Evolutionary conservation across 2,329 filamentous ascomycete genomes (phyloP), one percentile per base, ranked within the genome.

Genomic region (Thelonectria rubi): DNA sequence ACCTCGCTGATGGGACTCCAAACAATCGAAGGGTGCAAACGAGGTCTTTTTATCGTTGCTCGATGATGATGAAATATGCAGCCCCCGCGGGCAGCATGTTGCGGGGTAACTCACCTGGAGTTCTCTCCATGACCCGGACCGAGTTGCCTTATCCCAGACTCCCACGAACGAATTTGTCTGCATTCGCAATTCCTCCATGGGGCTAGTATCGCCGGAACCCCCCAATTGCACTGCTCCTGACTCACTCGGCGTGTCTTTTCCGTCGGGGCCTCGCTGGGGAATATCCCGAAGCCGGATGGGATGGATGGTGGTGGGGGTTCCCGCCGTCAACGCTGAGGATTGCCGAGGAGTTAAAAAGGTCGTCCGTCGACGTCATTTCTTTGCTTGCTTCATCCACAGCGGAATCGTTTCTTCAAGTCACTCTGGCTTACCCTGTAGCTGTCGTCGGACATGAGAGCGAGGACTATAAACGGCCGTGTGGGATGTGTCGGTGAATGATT

Each of bases 151-250:
- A 2, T n/a, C 5, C 20, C 40, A 11, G 20, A n/a, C n/a, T n/a
- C n/a, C n/a, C n/a, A n/a, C n/a, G n/a, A 18, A 26, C 15, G 20
- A 24, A 46, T 4, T 14, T 14, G 42, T 8, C 20, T 18, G 9
- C 39, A 26, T 32, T 42, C 21, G 7, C 21, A 24, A 24, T 46
- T 50, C 17, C 52, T 55, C n/a, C n/a, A 55, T 37, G 26, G 17
- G 58, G 58, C 51, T 60, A 60, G 52, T 42, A 32, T 52, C 52
- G 52, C 52, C 58, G 58, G 17, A 20, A n/a, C 24, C 26, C 45
- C 37, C 43, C 43, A 43, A 59, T 43, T 17, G 11, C 9, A 21
- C 20, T 12, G 1, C 9, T 45, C 49, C 49, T 50, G 10, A 17
- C 20, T 37, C 18, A 37, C n/a, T 17, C n/a, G 17, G 21, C 21